These are phyloP conservation scores for Candida qinlingensis DNA, from an alignment of 805 yeast genomes.

Conservation along the genomic window DNA sequence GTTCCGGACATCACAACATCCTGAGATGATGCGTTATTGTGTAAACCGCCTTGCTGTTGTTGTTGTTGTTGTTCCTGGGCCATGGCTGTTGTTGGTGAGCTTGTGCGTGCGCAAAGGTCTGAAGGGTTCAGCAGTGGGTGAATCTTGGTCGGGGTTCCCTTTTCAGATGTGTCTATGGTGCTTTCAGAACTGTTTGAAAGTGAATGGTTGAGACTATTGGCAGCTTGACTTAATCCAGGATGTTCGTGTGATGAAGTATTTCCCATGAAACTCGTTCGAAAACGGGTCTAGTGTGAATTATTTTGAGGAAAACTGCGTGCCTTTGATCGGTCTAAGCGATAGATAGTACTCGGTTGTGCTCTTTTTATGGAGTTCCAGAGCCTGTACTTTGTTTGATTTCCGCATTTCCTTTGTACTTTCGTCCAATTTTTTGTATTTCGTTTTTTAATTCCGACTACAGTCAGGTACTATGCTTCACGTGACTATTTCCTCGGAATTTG, in stretches of 20 bases:
- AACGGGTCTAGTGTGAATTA: background rate
- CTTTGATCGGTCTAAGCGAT: no score
- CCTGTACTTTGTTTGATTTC: no score
- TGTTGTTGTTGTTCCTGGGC: conserved; percentile 12
- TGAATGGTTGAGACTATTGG: background rate
- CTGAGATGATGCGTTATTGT: conserved; percentile 14
- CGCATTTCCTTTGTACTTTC: no score
- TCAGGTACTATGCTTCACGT: no score
- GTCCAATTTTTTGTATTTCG: no score
- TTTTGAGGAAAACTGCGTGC: background rate
- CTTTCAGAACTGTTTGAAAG: background rate
- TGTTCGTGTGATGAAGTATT: conserved; percentile 14
- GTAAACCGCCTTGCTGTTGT: background rate
- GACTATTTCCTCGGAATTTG: no score
- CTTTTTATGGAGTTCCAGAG: no score
- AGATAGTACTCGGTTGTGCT: no score
- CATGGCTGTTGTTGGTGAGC: conserved; percentile 19
- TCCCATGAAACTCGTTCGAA: conserved; percentile 11
- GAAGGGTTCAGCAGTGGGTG: conserved; percentile 20
- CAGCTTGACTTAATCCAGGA: conserved; percentile 6
- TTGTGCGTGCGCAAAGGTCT: conserved; percentile 11
- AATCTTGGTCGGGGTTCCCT: conserved; percentile 3
- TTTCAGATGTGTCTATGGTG: background rate
- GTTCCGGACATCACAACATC: conserved; percentile 26
- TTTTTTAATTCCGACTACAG: background rate